Evolutionary conservation across 2,329 filamentous ascomycete genomes (phyloP).

Genomic region (Lachnellula willkommii): DNA sequence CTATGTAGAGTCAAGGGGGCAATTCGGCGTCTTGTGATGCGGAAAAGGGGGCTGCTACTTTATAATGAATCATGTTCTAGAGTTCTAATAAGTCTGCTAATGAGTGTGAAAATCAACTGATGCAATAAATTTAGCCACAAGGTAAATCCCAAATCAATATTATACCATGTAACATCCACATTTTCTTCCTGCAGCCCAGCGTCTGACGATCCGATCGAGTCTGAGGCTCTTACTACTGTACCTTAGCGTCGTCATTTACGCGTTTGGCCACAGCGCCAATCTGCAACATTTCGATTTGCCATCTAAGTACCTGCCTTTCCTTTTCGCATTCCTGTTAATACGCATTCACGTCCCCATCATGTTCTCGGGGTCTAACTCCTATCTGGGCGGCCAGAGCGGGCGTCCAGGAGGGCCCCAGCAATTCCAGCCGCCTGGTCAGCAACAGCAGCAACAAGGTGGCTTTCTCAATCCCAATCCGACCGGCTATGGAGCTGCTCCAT

Average conservation of each 20-base stretch:
- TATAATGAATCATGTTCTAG: background rate
- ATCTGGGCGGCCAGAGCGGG: conserved; percentile 71
- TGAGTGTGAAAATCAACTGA: too few species aligned
- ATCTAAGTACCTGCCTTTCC: background rate
- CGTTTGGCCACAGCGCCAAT: background rate
- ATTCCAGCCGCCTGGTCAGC: conserved; percentile 41
- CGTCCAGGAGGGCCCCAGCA: conserved; percentile 64
- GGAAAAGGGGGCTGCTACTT: background rate
- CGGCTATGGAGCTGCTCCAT: conserved; percentile 32
- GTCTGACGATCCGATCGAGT: too few species aligned
- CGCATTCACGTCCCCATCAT: conserved; percentile 43
- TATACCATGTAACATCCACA: background rate
- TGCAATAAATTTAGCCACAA: too few species aligned
- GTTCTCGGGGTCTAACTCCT: conserved; percentile 88
- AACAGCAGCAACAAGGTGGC: conserved; percentile 35
- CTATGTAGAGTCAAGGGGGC: background rate
- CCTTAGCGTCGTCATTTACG: too few species aligned
- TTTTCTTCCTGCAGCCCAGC: background rate
- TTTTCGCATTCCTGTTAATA: conserved; percentile 14
- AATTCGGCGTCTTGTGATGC: background rate
- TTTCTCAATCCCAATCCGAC: conserved; percentile 28
- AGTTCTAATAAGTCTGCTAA: background rate
- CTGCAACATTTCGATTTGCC: conserved; percentile 4
- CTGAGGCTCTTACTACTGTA: background rate
- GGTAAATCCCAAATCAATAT: background rate